phyloP scores from a whole-genome alignment of 768 basidiomycete genomes.

The Lentinus brumalis region DNA sequence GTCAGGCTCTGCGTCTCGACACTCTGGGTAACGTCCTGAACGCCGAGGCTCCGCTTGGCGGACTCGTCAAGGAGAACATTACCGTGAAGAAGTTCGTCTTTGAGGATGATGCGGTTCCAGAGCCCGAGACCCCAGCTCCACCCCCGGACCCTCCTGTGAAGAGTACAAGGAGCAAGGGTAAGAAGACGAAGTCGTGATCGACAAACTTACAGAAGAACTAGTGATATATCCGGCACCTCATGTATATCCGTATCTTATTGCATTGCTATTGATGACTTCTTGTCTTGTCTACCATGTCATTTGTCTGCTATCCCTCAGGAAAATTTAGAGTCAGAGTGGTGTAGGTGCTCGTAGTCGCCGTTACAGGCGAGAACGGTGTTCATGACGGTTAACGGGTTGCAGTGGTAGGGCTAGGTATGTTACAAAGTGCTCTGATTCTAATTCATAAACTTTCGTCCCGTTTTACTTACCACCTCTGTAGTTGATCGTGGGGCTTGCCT shows the following conservation, averaged over 20 bases:
- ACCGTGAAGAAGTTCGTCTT: constrained; percentile 81
- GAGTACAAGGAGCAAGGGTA: constrained; percentile 45
- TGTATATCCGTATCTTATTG: constrained; percentile 15
- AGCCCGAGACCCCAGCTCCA: constrained; percentile 36
- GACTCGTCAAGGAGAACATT: constrained; percentile 65
- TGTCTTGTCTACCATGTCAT: background rate
- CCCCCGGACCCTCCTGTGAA: constrained; percentile 37
- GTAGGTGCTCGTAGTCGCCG: no score
- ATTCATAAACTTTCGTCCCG: background rate
- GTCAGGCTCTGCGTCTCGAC: constrained; percentile 64
- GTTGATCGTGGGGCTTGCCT: constrained; percentile 67
- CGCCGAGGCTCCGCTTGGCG: constrained; percentile 53
- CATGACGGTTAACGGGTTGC: no score
- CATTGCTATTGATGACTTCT: constrained; percentile 11
- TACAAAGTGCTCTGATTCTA: constrained; percentile 13
- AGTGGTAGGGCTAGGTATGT: background rate
- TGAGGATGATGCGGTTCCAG: constrained; percentile 55
- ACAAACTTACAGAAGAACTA: background rate
- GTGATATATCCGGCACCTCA: constrained; percentile 14
- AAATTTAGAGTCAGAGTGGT: background rate
- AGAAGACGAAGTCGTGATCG: constrained; percentile 29
- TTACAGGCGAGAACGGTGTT: no score
- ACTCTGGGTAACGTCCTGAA: constrained; percentile 70
- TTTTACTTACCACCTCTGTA: constrained; percentile 49
- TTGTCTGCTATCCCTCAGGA: no score